Evolutionary conservation across 352 stramenopile genomes (phyloP).

Genomic region (Phytophthora aleatoria): DNA sequence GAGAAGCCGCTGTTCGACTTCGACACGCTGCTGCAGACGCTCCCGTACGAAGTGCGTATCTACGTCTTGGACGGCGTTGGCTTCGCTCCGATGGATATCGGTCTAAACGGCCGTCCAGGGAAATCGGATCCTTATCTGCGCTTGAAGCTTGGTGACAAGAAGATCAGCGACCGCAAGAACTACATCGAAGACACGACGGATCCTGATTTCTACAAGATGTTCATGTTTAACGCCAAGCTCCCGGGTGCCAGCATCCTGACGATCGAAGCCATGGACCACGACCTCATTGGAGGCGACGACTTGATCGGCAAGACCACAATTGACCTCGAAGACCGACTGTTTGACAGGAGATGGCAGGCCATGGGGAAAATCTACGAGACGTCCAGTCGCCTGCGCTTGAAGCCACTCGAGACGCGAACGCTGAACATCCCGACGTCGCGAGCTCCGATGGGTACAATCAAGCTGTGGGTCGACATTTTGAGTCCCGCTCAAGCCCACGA

Average conservation of each 20-base stretch:
- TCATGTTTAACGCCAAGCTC: conserved; percentile 82
- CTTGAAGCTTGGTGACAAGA: conserved; percentile 85
- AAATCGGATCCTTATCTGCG: conserved; percentile 91
- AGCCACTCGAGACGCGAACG: conserved; percentile 82
- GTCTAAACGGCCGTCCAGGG: conserved; percentile 75
- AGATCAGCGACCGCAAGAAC: conserved; percentile 90
- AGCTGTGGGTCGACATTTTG: conserved; percentile 93
- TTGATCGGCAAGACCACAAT: conserved; percentile 93
- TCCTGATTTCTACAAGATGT: conserved; percentile 93
- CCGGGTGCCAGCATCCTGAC: conserved; percentile 86
- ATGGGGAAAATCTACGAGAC: conserved; percentile 89
- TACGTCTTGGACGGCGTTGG: conserved; percentile 88
- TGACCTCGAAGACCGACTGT: conserved; percentile 93
- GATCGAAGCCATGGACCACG: conserved; percentile 91
- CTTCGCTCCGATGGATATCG: conserved; percentile 88
- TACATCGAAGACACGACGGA: conserved; percentile 88
- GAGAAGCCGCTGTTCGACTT: conserved; percentile 81
- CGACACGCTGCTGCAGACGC: conserved; percentile 63
- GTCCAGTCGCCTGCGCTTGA: conserved; percentile 62
- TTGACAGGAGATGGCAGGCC: conserved; percentile 88
- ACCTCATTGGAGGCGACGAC: conserved; percentile 90
- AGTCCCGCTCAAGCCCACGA: conserved; percentile 72
- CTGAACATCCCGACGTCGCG: conserved; percentile 87
- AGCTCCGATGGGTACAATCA: conserved; percentile 84
- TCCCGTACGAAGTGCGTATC: conserved; percentile 86